A percentile compares a stretch with the other conserved stretches of the same genome.
Conservation (phyloP, 306 rosid genomes). For the Prunus persica region DNA sequence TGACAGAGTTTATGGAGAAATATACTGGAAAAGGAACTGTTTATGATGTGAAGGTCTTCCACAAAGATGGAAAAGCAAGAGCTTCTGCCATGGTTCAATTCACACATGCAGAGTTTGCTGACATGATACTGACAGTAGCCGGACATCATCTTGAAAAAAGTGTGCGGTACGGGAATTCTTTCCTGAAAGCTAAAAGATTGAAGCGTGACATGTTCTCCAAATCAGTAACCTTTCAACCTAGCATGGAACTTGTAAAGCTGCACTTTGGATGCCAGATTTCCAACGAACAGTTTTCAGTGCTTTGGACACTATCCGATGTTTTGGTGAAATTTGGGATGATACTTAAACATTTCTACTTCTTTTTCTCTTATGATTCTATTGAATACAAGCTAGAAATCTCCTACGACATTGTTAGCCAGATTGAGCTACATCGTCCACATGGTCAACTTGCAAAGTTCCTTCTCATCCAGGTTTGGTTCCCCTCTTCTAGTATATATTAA, state of each 20-base stretch:
- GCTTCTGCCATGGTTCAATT: conserved; percentile 51
- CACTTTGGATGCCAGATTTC: conserved; percentile 68
- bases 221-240: not conserved
- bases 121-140: conserved; percentile 32
- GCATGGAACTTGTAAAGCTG: conserved; percentile 32
- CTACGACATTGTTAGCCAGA: conserved; percentile 67
- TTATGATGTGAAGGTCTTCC: conserved; percentile 32
- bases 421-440: conserved; percentile 44
- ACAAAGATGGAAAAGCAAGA: conserved; percentile 24
- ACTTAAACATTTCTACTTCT: conserved; percentile 33
- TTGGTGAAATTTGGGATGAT: conserved; percentile 43
- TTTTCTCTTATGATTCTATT: not conserved
- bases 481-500: not conserved
- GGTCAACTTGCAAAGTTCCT: conserved; percentile 42
- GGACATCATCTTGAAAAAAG: not conserved
- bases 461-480: conserved; percentile 63
- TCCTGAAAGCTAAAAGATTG: conserved; percentile 14
- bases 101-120: conserved; percentile 32
- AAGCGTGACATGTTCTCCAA: too few relatives aligned
- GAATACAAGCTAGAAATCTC: conserved; percentile 53
- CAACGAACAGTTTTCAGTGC: conserved; percentile 29
- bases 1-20: conserved; percentile 43
- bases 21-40: conserved; percentile 55
- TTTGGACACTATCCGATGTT: conserved; percentile 42
- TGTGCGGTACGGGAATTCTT: conserved; percentile 12